phyloP scores from a whole-genome alignment of 305 asterid species.

The Fraxinus paxiana region DNA sequence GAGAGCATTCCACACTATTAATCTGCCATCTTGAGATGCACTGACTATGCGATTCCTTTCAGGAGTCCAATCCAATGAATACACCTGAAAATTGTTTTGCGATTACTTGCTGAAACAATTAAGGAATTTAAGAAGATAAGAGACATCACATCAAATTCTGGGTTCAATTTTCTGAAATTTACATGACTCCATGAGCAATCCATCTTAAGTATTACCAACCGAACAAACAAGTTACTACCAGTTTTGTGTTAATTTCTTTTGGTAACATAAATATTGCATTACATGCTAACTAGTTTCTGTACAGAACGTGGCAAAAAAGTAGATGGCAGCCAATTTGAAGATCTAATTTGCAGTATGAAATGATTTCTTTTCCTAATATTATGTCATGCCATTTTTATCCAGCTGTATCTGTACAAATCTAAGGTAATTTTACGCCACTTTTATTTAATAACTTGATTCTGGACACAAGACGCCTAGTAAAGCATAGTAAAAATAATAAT shows the following conservation, averaged over 20 bases:
- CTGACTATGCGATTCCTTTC: slow-evolving; percentile 93
- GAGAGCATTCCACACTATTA: slow-evolving; percentile 96
- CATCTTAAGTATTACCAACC: slow-evolving; percentile 1
- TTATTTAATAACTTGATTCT: neutral
- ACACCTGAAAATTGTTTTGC: slow-evolving; percentile 50
- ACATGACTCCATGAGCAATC: neutral
- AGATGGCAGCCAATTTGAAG: neutral
- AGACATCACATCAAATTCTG: neutral
- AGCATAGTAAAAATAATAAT: neutral
- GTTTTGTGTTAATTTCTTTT: slow-evolving; percentile 7
- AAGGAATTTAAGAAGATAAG: neutral
- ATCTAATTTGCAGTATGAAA: neutral
- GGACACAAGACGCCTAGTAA: neutral
- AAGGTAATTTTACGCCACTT: neutral
- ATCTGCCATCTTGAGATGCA: slow-evolving; percentile 96
- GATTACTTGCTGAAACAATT: neutral
- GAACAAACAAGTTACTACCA: neutral
- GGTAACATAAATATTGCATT: slow-evolving; percentile 1
- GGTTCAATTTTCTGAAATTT: neutral
- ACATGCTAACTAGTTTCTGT: neutral
- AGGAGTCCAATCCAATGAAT: slow-evolving; percentile 95
- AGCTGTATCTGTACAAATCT: neutral
- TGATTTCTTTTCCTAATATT: neutral
- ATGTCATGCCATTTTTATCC: neutral
- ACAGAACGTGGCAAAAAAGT: neutral